Percentiles rank a stretch among this genome's conserved stretches.
Conservation (phyloP, 192 early-diverging fungal species). For the Backusella morwellensis region DNA sequence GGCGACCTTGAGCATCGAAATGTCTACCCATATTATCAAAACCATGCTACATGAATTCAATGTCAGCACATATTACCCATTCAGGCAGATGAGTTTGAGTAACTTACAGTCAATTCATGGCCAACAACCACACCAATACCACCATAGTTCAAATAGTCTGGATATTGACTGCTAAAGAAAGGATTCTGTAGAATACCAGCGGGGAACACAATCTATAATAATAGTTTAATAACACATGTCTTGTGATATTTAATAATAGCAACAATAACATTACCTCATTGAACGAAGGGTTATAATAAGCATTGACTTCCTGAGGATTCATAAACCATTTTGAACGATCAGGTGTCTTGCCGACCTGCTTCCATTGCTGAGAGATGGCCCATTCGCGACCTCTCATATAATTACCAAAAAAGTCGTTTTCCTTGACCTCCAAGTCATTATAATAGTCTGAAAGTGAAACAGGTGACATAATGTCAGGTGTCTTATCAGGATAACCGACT, state of each 20-base stretch:
- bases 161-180: conserved; percentile 42
- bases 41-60: conserved; percentile 35
- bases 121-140: conserved; percentile 60
- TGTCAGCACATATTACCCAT: too few relatives aligned
- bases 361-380: conserved; percentile 18
- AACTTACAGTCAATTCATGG: conserved; percentile 44
- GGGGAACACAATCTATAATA: conserved; percentile 39
- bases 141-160: conserved; percentile 63
- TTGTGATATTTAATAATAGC: not conserved
- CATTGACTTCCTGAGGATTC: conserved; percentile 55
- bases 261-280: conserved; percentile 31
- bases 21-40: conserved; percentile 52
- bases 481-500: conserved; percentile 43
- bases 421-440: conserved; percentile 20
- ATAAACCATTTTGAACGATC: conserved; percentile 38
- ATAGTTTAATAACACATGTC: not conserved
- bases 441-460: conserved; percentile 46
- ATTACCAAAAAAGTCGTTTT: conserved; percentile 44
- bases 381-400: conserved; percentile 22
- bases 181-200: conserved; percentile 59
- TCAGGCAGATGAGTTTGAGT: too few relatives aligned
- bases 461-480: conserved; percentile 37
- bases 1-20: conserved; percentile 40
- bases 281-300: conserved; percentile 46
- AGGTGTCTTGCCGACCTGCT: conserved; percentile 31